phyloP scores from a whole-genome alignment of 768 basidiomycete species.

The Kwoniella pini region DNA sequence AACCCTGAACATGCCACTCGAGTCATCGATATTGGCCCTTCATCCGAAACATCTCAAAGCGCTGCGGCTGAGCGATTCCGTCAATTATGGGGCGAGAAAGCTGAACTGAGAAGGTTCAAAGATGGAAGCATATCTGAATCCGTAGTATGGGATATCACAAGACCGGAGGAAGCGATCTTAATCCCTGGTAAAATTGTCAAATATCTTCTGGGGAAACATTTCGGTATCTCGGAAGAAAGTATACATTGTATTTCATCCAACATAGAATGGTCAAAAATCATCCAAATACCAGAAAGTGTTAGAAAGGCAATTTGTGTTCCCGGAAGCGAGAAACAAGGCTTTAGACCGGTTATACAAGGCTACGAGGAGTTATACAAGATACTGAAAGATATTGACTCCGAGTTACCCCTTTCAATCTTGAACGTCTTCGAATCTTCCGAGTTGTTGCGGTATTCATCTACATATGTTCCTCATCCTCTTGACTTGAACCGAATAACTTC shows the following conservation, averaged over 20 bases:
- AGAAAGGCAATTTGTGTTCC: constrained; percentile 50
- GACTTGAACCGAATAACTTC: constrained; percentile 59
- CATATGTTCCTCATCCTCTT: constrained; percentile 76
- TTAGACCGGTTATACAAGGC: constrained; percentile 64
- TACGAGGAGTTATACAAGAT: constrained; percentile 75
- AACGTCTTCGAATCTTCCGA: constrained; percentile 74
- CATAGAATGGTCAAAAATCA: constrained; percentile 34
- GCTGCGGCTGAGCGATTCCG: constrained; percentile 65
- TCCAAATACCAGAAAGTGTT: constrained; percentile 53
- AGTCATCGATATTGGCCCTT: constrained; percentile 88
- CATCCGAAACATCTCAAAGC: constrained; percentile 57
- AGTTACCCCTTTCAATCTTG: constrained; percentile 72
- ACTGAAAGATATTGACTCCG: constrained; percentile 71
- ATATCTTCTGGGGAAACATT: constrained; percentile 75
- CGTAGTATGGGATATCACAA: constrained; percentile 90
- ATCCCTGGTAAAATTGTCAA: constrained; percentile 73
- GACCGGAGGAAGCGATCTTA: constrained; percentile 73
- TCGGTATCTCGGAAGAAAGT: constrained; percentile 59
- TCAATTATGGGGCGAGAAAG: constrained; percentile 85
- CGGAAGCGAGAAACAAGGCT: constrained; percentile 55
- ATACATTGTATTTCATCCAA: constrained; percentile 39
- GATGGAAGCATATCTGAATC: constrained; percentile 89
- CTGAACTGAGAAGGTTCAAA: constrained; percentile 91
- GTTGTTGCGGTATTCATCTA: constrained; percentile 74
- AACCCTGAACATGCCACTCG: constrained; percentile 72